These are phyloP conservation scores for Diaporthe longicolla DNA, from an alignment of 2,329 filamentous ascomycete genomes.

Conservation along the genomic window DNA sequence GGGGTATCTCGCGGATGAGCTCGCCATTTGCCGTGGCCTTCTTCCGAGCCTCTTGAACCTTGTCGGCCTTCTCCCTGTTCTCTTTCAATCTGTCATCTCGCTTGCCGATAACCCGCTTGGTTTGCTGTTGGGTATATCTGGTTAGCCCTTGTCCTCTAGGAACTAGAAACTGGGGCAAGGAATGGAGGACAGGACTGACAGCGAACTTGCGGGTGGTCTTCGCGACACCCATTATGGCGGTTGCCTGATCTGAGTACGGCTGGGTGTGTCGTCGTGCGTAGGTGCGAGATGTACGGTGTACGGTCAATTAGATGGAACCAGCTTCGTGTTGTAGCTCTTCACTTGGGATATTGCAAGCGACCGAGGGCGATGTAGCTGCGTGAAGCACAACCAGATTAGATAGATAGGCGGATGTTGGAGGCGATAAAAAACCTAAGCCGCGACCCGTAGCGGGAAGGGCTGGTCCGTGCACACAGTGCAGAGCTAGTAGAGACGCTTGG, in stretches of 20 bases:
- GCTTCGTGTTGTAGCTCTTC: too few relatives aligned
- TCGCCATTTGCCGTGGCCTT: constrained; percentile 68
- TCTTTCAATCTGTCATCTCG: constrained; percentile 86
- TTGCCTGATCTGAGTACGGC: neutral
- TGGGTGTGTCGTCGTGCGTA: neutral
- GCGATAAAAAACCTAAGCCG: too few relatives aligned
- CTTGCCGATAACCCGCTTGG: constrained; percentile 87
- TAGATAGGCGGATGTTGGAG: too few relatives aligned
- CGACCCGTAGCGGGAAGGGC: neutral
- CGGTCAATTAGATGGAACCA: neutral
- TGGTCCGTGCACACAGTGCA: constrained; percentile 23
- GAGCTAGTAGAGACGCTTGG: neutral
- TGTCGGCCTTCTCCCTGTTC: constrained; percentile 78
- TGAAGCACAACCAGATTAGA: too few relatives aligned
- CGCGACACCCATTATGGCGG: constrained; percentile 83
- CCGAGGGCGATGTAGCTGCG: neutral
- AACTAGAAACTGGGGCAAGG: neutral
- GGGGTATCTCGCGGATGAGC: constrained; percentile 65
- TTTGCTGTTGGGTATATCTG: constrained; percentile 53
- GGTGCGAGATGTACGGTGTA: neutral
- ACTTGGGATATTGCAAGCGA: neutral
- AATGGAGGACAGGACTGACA: constrained; percentile 27
- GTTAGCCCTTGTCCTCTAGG: neutral
- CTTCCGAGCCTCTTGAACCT: constrained; percentile 71
- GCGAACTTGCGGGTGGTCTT: constrained; percentile 90